A percentile compares a stretch with the other conserved stretches of the same genome.
Conservation (phyloP, 148 eudicot species). For the Persicaria maculosa region DNA sequence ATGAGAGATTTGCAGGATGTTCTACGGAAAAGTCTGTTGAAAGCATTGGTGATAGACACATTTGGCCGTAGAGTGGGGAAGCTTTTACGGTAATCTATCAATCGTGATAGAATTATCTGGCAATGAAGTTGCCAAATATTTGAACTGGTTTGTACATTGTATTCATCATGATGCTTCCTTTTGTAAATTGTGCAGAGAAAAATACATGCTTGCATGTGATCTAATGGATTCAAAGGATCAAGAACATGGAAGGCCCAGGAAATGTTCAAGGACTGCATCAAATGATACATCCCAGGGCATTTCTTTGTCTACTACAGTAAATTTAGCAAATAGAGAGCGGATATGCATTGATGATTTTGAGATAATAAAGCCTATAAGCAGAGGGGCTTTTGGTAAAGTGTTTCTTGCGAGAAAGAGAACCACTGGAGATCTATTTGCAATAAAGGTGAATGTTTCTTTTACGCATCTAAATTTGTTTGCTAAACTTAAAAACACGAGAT, state of each 20-base stretch:
- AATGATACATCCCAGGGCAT: conserved; percentile 52
- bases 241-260: conserved; percentile 21
- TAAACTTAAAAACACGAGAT: not conserved
- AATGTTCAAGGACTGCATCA: conserved; percentile 23
- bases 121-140: not conserved
- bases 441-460: conserved; percentile 36
- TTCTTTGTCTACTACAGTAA: conserved; percentile 39
- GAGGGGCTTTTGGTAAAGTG: conserved; percentile 69
- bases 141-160: not conserved
- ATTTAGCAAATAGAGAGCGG: conserved; percentile 44
- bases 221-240: conserved; percentile 25
- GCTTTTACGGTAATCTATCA: conserved; percentile 36
- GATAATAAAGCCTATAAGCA: conserved; percentile 67
- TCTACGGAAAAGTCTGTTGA: conserved; percentile 37
- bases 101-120: not conserved
- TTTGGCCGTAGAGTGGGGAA: conserved; percentile 56
- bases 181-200: conserved; percentile 39
- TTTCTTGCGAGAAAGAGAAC: conserved; percentile 63
- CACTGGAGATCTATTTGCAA: conserved; percentile 73
- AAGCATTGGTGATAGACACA: conserved; percentile 54
- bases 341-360: conserved; percentile 71
- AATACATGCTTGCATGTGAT: conserved; percentile 39
- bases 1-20: conserved; percentile 45
- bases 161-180: not conserved
- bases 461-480: conserved; percentile 1